A percentile compares a stretch with the other conserved stretches of the same genome.
Conservation (phyloP, 2,329 filamentous ascomycete genomes). For the Xylariaceae sp. region DNA sequence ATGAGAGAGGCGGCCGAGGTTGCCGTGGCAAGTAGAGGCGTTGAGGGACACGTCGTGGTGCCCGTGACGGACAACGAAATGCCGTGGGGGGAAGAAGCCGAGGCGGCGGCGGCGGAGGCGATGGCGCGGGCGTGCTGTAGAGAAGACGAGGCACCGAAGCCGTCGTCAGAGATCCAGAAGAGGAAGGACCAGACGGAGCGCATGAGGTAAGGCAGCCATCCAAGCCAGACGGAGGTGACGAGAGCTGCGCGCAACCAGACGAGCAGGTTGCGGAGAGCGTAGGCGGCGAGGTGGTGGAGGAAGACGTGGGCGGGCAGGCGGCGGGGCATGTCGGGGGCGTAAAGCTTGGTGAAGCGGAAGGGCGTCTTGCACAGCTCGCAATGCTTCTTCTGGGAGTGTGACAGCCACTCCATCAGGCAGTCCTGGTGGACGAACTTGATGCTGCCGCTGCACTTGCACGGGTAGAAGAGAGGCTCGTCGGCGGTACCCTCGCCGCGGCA, state of each 20-base stretch:
- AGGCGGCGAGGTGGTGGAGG: constrained; percentile 70
- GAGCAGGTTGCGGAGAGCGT: constrained; percentile 67
- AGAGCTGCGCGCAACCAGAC: constrained; percentile 77
- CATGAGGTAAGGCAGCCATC: constrained; percentile 85
- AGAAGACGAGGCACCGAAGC: constrained; percentile 41
- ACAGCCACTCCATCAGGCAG: constrained; percentile 97
- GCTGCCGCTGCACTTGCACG: constrained; percentile 98
- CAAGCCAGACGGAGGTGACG: constrained; percentile 84
- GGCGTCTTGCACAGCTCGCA: constrained; percentile 99
- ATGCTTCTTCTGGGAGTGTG: constrained; percentile 98
- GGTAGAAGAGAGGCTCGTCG: constrained; percentile 89
- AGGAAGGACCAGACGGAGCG: constrained; percentile 88
- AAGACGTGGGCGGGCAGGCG: constrained; percentile 80
- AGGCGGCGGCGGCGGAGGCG: constrained; percentile 18
- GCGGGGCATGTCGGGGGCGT: constrained; percentile 89
- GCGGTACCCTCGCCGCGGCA: constrained; percentile 83
- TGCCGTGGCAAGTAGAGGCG: constrained; percentile 36
- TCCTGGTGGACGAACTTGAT: constrained; percentile 99
- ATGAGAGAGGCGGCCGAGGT: constrained; percentile 39
- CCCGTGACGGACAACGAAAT: constrained; percentile 26
- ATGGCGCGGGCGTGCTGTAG: constrained; percentile 30
- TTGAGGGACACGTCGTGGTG: constrained; percentile 38
- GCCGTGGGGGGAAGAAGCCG: constrained; percentile 4
- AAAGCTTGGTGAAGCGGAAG: constrained; percentile 97
- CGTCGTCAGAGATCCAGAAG: constrained; percentile 91